These are phyloP conservation scores for Trichosporon coremiiforme DNA, from an alignment of 1,284 basidiomycete genomes.

Conservation along the genomic window DNA sequence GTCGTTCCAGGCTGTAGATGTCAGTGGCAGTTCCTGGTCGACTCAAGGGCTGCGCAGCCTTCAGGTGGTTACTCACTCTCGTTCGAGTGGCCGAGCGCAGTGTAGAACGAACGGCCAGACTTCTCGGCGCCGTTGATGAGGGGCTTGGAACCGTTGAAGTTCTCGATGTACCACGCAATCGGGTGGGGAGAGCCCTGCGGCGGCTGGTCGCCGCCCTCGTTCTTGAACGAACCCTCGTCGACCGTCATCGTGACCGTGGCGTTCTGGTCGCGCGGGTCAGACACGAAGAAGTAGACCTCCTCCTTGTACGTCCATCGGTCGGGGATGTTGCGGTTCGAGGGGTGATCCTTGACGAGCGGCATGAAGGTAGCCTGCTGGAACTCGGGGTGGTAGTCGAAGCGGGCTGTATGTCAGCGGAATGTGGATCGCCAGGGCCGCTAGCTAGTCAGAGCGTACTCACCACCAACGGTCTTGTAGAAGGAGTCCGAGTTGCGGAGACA, in stretches of 20 bases:
- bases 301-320: slow-evolving; percentile 63
- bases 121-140: slow-evolving; percentile 50
- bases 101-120: slow-evolving; percentile 76
- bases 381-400: slow-evolving; percentile 73
- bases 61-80: slow-evolving; percentile 56
- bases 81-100: slow-evolving; percentile 72
- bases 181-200: slow-evolving; percentile 52
- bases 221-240: slow-evolving; percentile 67
- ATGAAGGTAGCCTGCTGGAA: slow-evolving; percentile 66
- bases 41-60: not conserved
- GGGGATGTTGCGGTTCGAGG: slow-evolving; percentile 68
- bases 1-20: slow-evolving; percentile 58
- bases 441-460: slow-evolving; percentile 31
- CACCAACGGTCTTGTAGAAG: slow-evolving; percentile 62
- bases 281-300: slow-evolving; percentile 71
- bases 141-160: slow-evolving; percentile 62
- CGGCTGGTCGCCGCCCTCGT: slow-evolving; percentile 52
- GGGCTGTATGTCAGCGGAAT: slow-evolving; percentile 55
- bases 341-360: slow-evolving; percentile 65
- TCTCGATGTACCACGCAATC: slow-evolving; percentile 70
- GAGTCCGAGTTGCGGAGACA: slow-evolving; percentile 68
- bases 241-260: slow-evolving; percentile 69
- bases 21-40: not conserved
- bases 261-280: slow-evolving; percentile 68
- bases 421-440: too few relatives aligned